Base-by-base conservation (phyloP, 2,329 filamentous ascomycete genomes). In the Ciborinia camelliae region DNA sequence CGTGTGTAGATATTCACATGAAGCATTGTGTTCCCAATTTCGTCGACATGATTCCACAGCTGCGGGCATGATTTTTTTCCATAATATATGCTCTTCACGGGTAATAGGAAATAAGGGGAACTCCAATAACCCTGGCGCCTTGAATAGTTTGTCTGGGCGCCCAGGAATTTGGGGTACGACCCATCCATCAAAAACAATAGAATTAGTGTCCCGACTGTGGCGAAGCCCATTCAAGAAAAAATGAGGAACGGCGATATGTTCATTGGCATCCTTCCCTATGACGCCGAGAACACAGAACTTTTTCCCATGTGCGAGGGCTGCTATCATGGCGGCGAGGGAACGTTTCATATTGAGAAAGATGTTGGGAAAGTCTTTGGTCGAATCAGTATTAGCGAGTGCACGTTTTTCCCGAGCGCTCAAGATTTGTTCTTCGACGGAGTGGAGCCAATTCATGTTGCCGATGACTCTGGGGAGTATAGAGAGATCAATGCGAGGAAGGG, bases 31-130 rank as follows among this genome's bases (percentile, higher is more conserved):
- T 37, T 60, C 12, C 43, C 57, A 60, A 12, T 35, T 23, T 18
- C n/a, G 45, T 20, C 30, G 43, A 18, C 57, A 60, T 51, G 57
- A 60, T 35, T 60, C 43, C 12, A 60, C 30, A 3, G 57, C 57
- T 10, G 43, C 30, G 30, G 15, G 32, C 35, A 60, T 20, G n/a
- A 39, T 50, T 39, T 37, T 37, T 23, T 60, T 60, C 57, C 43
- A 60, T 9, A 60, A 39, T 4, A 51, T 51, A 12, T 51, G 32
- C 32, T 6, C n/a, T 3, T 18, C 9, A 15, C 5, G 45, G n/a
- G 45, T 14, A 39, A 60, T 5, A 15, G 15, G 4, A 28, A 30
- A 32, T 4, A 30, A 28, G 7, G 26, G 23, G 12, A 28, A 30
- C 5, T 30, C 14, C 18, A 12, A 20, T 15, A 4, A 6, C 43